Base-by-base conservation (phyloP, 1,284 basidiomycete genomes). In the Moesziomyces sp. region DNA sequence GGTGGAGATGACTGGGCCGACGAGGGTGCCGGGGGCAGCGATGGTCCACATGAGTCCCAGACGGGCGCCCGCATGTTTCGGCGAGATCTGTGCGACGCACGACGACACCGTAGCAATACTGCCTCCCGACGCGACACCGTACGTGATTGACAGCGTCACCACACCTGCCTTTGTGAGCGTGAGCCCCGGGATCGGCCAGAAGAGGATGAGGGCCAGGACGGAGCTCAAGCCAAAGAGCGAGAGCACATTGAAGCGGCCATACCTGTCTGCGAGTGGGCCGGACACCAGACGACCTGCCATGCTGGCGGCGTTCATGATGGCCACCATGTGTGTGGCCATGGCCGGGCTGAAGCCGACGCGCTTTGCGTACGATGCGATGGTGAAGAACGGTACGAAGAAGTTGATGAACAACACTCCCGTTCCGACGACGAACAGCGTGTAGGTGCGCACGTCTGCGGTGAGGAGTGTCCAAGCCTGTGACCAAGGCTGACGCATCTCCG, bases 381-480 rank as follows among this genome's bases (percentile, higher is more conserved):
- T 56, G 48, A 74, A 74, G 53, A 70, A 74, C 23, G 72, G 72
- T 0, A 67, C 67, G 53, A 74, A 74, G 43, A 74, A 74, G 53
- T 74, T 74, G 52, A 74, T 66, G 45, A 64, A 74, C n/a, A 70
- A 21, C 7, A 74, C 28, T 3, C 56, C 58, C 10, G 50, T 50
- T 19, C 72, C 72, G n/a, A 60, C 30, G 14, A 70, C 72, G 30
- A 70, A 74, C 14, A 66, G 46, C 8, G 60, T 57, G 47, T 70
- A 74, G 13, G 59, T 68, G 11, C 30, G 19, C 8, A 28, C 18
- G 23, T 72, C 69, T 5, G 55, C 44, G 4, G 63, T 60, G 18
- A 72, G 42, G 3, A 72, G 55, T 5, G 55, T 62, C 38, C 24
- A 48, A 0, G 40, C 63, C 16, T 72, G 60, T 1, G 55, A 62